A percentile compares a stretch with the other conserved stretches of the same genome.
Evolutionary conservation across 768 basidiomycete genomes (phyloP).

Genomic region (Boletus edulis): DNA sequence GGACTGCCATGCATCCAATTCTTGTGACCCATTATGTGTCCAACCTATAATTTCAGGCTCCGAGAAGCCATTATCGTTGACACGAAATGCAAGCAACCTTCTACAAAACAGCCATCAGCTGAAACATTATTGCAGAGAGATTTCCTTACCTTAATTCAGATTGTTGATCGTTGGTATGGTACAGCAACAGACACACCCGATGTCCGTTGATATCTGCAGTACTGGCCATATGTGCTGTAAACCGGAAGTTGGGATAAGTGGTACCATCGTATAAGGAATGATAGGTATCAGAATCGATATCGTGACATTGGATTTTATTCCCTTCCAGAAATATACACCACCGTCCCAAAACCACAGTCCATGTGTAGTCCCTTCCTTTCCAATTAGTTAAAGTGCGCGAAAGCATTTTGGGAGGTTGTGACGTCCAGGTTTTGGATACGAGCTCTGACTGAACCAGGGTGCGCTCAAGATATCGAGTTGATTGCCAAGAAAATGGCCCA

Average conservation of each 20-base stretch:
- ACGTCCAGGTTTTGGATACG: neutral
- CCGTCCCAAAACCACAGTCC: neutral
- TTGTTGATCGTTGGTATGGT: too few relatives aligned
- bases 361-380: neutral
- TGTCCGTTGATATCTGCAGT: neutral
- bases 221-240: too few relatives aligned
- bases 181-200: neutral
- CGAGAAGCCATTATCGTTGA: neutral
- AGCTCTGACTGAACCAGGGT: neutral
- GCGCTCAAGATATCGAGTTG: neutral
- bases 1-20: neutral
- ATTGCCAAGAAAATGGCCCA: neutral
- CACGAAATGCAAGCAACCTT: neutral
- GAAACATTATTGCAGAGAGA: neutral
- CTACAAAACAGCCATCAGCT: neutral
- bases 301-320: neutral
- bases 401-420: neutral
- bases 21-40: neutral
- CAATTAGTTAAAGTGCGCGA: neutral
- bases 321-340: neutral
- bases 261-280: neutral
- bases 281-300: neutral
- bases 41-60: neutral
- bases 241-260: neutral
- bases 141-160: neutral